phyloP scores from a whole-genome alignment of 2,329 filamentous ascomycete genomes.

The Xylariaceae sp. region DNA sequence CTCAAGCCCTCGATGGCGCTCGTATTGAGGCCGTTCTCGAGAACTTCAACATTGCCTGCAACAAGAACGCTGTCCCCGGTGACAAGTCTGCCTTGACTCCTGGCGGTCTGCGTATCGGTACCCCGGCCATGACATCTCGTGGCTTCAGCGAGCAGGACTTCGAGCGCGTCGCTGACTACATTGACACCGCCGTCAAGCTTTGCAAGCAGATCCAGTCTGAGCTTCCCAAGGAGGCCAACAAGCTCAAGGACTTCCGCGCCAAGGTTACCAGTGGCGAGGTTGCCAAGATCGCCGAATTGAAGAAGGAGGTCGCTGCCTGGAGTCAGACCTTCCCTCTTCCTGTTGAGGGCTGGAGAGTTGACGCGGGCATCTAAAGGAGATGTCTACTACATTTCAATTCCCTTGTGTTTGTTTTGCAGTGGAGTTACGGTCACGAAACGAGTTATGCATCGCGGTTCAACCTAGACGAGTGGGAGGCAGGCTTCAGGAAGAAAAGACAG shows the following conservation, averaged over 20 bases:
- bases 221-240: conserved; percentile 96
- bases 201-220: conserved; percentile 81
- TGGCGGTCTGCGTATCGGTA: conserved; percentile 91
- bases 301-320: conserved; percentile 88
- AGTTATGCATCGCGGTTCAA: conserved; percentile 28
- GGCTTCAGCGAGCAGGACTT: conserved; percentile 93
- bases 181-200: conserved; percentile 84
- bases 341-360: conserved; percentile 67
- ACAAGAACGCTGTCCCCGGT: conserved; percentile 98
- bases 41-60: conserved; percentile 98
- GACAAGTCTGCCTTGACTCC: conserved; percentile 97
- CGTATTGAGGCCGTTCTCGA: conserved; percentile 95
- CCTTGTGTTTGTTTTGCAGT: no score
- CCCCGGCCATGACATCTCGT: conserved; percentile 94
- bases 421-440: no score
- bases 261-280: conserved; percentile 79
- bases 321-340: conserved; percentile 89
- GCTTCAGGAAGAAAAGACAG: conserved; percentile 12
- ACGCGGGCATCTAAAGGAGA: conserved; percentile 53
- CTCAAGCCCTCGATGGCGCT: conserved; percentile 83
- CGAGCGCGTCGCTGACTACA: conserved; percentile 83
- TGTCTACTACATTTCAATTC: neutral
- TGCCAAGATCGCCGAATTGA: conserved; percentile 77
- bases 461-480: conserved; percentile 24
- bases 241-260: conserved; percentile 99